Percentiles rank a stretch among this genome's conserved stretches.
These are phyloP conservation scores for Aspergillus flavus DNA, from an alignment of 2,329 filamentous ascomycete genomes.

Conservation along the genomic window DNA sequence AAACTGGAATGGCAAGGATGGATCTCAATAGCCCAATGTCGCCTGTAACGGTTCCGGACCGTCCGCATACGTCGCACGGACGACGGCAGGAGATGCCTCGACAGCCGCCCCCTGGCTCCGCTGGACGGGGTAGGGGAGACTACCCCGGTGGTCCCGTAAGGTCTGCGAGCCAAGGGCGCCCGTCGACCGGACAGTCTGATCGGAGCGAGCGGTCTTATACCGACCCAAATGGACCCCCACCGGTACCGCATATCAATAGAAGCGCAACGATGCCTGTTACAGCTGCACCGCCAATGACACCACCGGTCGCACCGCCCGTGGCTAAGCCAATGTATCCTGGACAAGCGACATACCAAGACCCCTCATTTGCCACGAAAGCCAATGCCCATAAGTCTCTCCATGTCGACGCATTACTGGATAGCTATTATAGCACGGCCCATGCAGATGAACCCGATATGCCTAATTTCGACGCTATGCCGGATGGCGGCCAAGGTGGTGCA, in stretches of 20 bases:
- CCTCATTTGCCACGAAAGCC: conserved; percentile 23
- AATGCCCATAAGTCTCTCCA: conserved; percentile 22
- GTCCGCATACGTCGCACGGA: conserved; percentile 44
- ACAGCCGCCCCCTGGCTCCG: conserved; percentile 28
- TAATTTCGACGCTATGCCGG: conserved; percentile 62
- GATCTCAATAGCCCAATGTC: conserved; percentile 35
- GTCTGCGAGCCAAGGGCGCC: conserved; percentile 30
- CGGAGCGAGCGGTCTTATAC: conserved; percentile 29
- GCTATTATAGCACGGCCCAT: conserved; percentile 55
- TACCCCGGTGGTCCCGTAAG: conserved; percentile 27
- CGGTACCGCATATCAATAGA: conserved; percentile 34
- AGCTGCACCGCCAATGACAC: conserved; percentile 17
- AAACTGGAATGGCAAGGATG: conserved; percentile 46
- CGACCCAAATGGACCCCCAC: conserved; percentile 29
- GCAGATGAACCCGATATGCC: conserved; percentile 61
- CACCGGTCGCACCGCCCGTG: conserved; percentile 19
- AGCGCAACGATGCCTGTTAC: conserved; percentile 42
- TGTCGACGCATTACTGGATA: conserved; percentile 50
- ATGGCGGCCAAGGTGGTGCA: conserved; percentile 28
- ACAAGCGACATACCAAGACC: conserved; percentile 38
- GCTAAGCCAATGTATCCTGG: conserved; percentile 36
- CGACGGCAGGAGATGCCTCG: conserved; percentile 36
- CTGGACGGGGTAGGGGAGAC: conserved; percentile 26
- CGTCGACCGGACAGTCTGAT: conserved; percentile 15
- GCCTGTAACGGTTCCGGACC: conserved; percentile 25